Evolutionary conservation across 192 early-diverging fungal species (phyloP).

Genomic region (Dissophora ornata): DNA sequence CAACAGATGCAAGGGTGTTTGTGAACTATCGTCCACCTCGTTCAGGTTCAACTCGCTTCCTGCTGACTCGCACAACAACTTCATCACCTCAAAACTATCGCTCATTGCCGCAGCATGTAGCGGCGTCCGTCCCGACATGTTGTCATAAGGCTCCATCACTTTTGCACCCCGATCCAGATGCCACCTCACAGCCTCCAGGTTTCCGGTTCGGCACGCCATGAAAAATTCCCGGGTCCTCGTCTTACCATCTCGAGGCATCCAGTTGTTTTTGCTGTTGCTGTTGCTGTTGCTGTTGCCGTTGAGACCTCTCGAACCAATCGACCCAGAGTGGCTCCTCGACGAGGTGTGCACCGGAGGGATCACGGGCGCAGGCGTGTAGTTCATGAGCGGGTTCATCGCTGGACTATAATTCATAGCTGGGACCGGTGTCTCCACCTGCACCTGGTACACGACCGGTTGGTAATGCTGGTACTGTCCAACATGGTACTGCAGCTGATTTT

Average conservation of each 20-base stretch:
- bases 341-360: too few relatives aligned
- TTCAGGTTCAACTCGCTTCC: slow-evolving; percentile 36
- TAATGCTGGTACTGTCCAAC: background rate
- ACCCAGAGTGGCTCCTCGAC: too few relatives aligned
- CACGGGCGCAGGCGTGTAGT: too few relatives aligned
- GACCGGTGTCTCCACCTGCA: too few relatives aligned
- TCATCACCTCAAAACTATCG: slow-evolving; percentile 41
- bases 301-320: too few relatives aligned
- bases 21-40: slow-evolving; percentile 40
- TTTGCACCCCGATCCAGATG: slow-evolving; percentile 38
- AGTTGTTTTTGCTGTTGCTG: slow-evolving; percentile 16
- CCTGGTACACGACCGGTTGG: background rate
- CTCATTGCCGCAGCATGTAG: slow-evolving; percentile 49
- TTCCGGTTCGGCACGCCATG: slow-evolving; percentile 20
- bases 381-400: too few relatives aligned
- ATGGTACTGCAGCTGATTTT: too few relatives aligned
- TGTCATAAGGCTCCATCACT: slow-evolving; percentile 44
- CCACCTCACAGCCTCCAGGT: slow-evolving; percentile 41
- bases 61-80: slow-evolving; percentile 30
- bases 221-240: slow-evolving; percentile 46
- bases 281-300: slow-evolving; percentile 11
- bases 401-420: too few relatives aligned
- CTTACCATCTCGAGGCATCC: slow-evolving; percentile 16
- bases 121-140: slow-evolving; percentile 38
- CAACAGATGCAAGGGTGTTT: slow-evolving; percentile 44